These are phyloP conservation scores for Aciculosporium take DNA, from an alignment of 2,329 filamentous ascomycete species.

Conservation along the genomic window DNA sequence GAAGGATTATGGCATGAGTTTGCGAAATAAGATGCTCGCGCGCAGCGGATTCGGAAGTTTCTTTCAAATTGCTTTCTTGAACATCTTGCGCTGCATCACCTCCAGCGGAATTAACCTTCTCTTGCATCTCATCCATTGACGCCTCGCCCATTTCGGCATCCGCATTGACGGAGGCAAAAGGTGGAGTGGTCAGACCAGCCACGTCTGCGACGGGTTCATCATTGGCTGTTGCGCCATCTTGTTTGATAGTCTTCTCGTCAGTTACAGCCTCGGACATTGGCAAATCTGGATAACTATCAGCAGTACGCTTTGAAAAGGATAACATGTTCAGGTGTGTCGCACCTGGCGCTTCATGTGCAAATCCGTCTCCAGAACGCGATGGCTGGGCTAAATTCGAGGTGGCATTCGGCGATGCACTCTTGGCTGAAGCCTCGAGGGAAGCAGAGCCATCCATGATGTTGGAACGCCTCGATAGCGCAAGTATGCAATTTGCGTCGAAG, in stretches of 20 bases:
- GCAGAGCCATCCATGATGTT: conserved; percentile 44
- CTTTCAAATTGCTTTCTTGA: conserved; percentile 58
- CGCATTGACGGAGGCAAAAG: conserved; percentile 44
- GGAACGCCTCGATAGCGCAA: not conserved
- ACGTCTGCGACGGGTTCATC: conserved; percentile 43
- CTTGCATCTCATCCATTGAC: conserved; percentile 33
- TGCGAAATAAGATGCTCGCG: conserved; percentile 86
- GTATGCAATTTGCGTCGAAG: not conserved
- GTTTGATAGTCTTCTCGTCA: conserved; percentile 39
- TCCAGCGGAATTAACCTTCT: conserved; percentile 30
- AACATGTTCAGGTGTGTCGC: conserved; percentile 5
- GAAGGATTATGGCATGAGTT: conserved; percentile 88
- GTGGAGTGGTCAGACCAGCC: conserved; percentile 54
- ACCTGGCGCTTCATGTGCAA: conserved; percentile 33
- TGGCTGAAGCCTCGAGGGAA: conserved; percentile 43
- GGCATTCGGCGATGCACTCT: conserved; percentile 40
- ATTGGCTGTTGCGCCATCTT: conserved; percentile 45
- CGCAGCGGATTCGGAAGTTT: conserved; percentile 69
- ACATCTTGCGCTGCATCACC: conserved; percentile 33
- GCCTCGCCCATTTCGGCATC: conserved; percentile 73
- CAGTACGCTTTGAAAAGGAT: not conserved
- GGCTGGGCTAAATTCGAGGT: conserved; percentile 44
- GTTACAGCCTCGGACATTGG: conserved; percentile 43
- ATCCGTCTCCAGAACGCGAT: conserved; percentile 31
- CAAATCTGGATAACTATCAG: conserved; percentile 33